Evolutionary conservation across 2,329 filamentous ascomycete genomes (phyloP), one percentile per base, ranked within the genome.

Genomic region (Remersonia thermophila): DNA sequence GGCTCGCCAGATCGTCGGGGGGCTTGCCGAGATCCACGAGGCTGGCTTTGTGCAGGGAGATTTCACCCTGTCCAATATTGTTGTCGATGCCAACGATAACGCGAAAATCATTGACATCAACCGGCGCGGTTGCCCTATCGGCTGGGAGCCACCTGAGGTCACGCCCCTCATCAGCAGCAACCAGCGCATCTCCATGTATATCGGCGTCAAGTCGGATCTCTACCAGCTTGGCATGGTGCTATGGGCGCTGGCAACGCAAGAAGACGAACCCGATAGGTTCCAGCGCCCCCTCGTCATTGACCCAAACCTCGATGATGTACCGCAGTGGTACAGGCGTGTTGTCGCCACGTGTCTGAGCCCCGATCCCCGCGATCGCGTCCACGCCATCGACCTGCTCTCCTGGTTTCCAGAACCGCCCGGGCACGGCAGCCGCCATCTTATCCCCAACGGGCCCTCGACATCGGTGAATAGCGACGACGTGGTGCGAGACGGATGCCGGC

Each of bases 101-200:
- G 91, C 89, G 7, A 89, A 93, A 51, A 96, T 98, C 47, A 98
- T 98, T 53, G 91, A 98, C 58, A 95, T 98, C 62, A 98, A 98
- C 61, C 73, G 91, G 37, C 72, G 91, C 49, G 91, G 91, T n/a
- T 98, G 91, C 51, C 91, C 91, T 0, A 83, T 96, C 4, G 89
- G 89, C 16, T 98, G 91, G 91, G 91, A 98, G 48, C 87, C 91
- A 3, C 91, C 91, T 4, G 91, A 98, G 59, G 81, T 93, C 38
- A 80, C 79, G 12, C 72, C 74, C 5, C 74, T 96, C 37, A 85
- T 96, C 42, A 79, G 89, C 46, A 87, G 79, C 56, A 83, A 83
- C 39, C 87, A 95, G 57, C 74, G 85, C 20, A 87, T 98, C 36
- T 82, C 83, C 31, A 94, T 96, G 80, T 95, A 93, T 53, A 96